Evolutionary conservation across 306 rosid genomes (phyloP).

Genomic region (Hippophae gyantsensis): DNA sequence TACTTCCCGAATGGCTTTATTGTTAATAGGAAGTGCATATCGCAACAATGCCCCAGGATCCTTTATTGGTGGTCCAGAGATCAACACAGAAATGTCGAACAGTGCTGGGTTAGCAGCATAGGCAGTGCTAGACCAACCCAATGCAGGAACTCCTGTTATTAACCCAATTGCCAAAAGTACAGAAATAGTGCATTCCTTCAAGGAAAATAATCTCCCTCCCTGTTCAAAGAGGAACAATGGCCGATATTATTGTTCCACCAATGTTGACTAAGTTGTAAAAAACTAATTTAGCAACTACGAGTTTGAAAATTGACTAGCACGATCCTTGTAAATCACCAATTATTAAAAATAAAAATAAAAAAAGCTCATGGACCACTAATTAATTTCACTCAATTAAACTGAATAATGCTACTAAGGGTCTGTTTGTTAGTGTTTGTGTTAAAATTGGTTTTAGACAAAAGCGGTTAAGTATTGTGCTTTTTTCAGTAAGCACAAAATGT

Average conservation of each 20-base stretch:
- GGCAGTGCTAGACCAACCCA: slow-evolving; percentile 43
- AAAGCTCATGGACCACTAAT: no score
- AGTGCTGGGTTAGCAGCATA: slow-evolving; percentile 52
- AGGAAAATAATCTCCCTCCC: slow-evolving; percentile 45
- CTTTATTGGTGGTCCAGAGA: slow-evolving; percentile 94
- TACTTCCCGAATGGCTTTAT: slow-evolving; percentile 90
- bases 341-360: no score
- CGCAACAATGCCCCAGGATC: slow-evolving; percentile 91
- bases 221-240: slow-evolving; percentile 28
- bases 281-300: neutral
- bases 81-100: slow-evolving; percentile 69
- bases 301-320: no score
- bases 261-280: neutral
- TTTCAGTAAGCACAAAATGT: no score
- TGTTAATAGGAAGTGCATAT: slow-evolving; percentile 83
- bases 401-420: no score
- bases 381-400: no score
- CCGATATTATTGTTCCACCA: neutral
- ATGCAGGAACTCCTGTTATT: slow-evolving; percentile 71
- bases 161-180: slow-evolving; percentile 68
- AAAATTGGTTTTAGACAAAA: no score
- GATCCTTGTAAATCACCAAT: no score
- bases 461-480: no score
- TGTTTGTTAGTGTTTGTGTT: no score
- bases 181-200: slow-evolving; percentile 70